Evolutionary conservation across 1,284 basidiomycete genomes (phyloP), one percentile per base, ranked within the genome.

Genomic region (Coniferiporia weirii): DNA sequence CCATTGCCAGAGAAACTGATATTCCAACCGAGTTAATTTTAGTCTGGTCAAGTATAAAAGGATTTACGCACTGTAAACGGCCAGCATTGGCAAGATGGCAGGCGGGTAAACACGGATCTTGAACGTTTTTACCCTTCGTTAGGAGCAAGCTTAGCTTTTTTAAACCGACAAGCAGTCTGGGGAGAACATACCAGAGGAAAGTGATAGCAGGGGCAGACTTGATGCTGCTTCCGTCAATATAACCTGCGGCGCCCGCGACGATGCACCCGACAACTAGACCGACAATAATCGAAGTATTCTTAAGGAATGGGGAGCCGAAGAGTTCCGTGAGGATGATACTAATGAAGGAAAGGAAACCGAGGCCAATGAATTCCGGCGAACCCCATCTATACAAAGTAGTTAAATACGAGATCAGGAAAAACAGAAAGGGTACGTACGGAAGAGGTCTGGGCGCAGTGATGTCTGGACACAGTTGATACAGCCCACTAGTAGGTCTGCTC

Each of bases 281-380:
- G n/a, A 89, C 78, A 57, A 90, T 87, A 65, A 90, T 83, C 36
- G 84, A 85, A 55, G 82, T 79, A 63, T 87, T 93, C 73, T 90
- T 89, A 68, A 94, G 75, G 74, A 93, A 93, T 0, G 90, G 90
- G 1, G 84, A 87, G 3, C 91, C 90, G 63, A 92, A 90, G 32
- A 92, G 71, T 66, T 93, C 89, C 0, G 82, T 84, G 10, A 93
- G 68, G 63, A 93, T 79, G 65, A 94, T 92, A 6, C 83, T 81
- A 53, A 86, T 68, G 72, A 94, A 94, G 0, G 85, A 85, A 19
- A 94, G 75, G 77, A 95, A 93, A 0, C 92, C 93, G 36, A 95
- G 81, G 2, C 92, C 90, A 51, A 93, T 86, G 72, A 91, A 92
- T 66, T 91, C 80, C 0, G 89, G 85, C 0, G 87, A 87, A 15